These are phyloP conservation scores for Trametes hirsuta DNA, from an alignment of 1,284 basidiomycete species.

Conservation along the genomic window DNA sequence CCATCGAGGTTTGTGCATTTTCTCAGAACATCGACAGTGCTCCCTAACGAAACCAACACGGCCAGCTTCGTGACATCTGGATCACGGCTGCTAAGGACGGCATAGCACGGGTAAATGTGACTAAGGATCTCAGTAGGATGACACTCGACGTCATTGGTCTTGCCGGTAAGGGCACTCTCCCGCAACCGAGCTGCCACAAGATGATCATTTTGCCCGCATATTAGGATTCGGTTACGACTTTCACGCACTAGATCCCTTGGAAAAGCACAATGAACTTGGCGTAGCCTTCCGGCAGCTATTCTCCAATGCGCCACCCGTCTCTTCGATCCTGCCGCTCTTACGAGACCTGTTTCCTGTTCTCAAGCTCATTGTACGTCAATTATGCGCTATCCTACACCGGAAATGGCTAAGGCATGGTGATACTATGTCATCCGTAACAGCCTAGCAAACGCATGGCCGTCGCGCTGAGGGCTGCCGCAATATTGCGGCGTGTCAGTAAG, in stretches of 20 bases:
- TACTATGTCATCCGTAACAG: constrained; percentile 20
- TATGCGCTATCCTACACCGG: background rate
- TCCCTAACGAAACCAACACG: background rate
- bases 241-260: constrained; percentile 37
- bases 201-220: background rate
- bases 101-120: constrained; percentile 41
- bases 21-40: no score
- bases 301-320: background rate
- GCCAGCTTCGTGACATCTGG: constrained; percentile 38
- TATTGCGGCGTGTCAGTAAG: constrained; percentile 38
- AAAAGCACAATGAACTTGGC: constrained; percentile 42
- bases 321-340: background rate
- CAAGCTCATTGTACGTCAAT: constrained; percentile 17
- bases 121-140: constrained; percentile 44
- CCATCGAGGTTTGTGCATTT: constrained; percentile 38
- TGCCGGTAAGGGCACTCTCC: constrained; percentile 37
- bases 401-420: background rate
- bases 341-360: constrained; percentile 14
- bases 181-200: background rate
- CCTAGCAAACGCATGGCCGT: constrained; percentile 31
- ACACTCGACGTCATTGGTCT: constrained; percentile 57
- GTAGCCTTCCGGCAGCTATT: constrained; percentile 39
- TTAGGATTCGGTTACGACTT: constrained; percentile 59
- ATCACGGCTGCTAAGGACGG: constrained; percentile 9
- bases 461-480: constrained; percentile 24